Evolutionary conservation across 163 green algal species (phyloP).

Genomic region (Scenedesmus sp.): DNA sequence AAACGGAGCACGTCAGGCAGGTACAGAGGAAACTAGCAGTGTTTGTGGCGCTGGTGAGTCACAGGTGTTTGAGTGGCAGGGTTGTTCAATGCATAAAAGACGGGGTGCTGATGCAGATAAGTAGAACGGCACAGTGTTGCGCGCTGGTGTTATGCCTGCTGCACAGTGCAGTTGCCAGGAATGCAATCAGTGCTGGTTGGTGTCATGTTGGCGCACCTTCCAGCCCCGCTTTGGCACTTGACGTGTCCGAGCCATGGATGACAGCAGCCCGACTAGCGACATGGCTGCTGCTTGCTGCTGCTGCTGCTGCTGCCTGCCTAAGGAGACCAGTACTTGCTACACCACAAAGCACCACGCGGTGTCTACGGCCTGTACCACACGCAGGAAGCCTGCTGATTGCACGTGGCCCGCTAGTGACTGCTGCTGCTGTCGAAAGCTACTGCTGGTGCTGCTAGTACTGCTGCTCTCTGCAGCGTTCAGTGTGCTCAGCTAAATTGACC

Average conservation of each 20-base stretch:
- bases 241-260: conserved; percentile 48
- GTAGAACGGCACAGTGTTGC: too few relatives aligned
- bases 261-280: conserved; percentile 17
- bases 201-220: not conserved
- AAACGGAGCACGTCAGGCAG: not conserved
- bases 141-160: too few relatives aligned
- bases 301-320: conserved; percentile 16
- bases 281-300: conserved; percentile 25
- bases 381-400: not conserved
- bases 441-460: not conserved
- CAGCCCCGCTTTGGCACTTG: conserved; percentile 66
- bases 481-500: too few relatives aligned
- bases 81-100: too few relatives aligned
- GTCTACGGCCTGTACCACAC: not conserved
- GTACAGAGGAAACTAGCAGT: too few relatives aligned
- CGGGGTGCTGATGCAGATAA: too few relatives aligned
- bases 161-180: too few relatives aligned
- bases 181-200: too few relatives aligned
- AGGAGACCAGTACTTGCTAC: not conserved
- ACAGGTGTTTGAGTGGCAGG: too few relatives aligned
- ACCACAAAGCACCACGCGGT: not conserved
- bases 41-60: not conserved
- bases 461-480: not conserved
- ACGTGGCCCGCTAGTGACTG: not conserved
- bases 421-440: not conserved